A percentile compares a stretch with the other conserved stretches of the same genome.
These are phyloP conservation scores for Phytopythium ostracodes DNA, from an alignment of 352 stramenopile genomes.

Conservation along the genomic window DNA sequence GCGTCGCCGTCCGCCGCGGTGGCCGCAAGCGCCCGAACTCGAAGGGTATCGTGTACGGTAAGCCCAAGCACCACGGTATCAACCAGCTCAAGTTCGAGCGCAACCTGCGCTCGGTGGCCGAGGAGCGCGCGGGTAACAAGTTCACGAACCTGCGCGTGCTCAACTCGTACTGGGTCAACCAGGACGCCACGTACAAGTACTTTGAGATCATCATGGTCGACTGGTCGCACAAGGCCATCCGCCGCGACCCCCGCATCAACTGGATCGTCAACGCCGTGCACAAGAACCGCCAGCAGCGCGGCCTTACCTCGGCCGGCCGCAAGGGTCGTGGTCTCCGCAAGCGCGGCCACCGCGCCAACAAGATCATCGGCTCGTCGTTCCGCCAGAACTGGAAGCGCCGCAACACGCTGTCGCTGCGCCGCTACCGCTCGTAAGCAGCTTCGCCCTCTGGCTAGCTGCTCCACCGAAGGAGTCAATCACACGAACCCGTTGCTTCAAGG, in stretches of 20 bases:
- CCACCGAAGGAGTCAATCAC: slow-evolving; percentile 4
- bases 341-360: slow-evolving; percentile 98
- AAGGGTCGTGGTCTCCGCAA: slow-evolving; percentile 97
- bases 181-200: slow-evolving; percentile 99
- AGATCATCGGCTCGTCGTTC: slow-evolving; percentile 97
- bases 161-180: slow-evolving; percentile 99
- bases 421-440: slow-evolving; percentile 93
- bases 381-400: slow-evolving; percentile 97
- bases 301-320: slow-evolving; percentile 97
- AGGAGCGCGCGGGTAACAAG: slow-evolving; percentile 98
- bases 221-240: slow-evolving; percentile 96
- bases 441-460: background rate
- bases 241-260: slow-evolving; percentile 99
- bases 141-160: slow-evolving; percentile 98
- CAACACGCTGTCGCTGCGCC: slow-evolving; percentile 98
- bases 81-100: slow-evolving; percentile 99
- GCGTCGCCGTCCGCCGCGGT: slow-evolving; percentile 96
- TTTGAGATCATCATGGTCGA: slow-evolving; percentile 99
- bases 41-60: slow-evolving; percentile 99
- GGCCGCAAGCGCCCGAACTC: slow-evolving; percentile 99
- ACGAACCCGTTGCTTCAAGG: slow-evolving; percentile 11
- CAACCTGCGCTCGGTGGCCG: slow-evolving; percentile 97
- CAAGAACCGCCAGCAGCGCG: slow-evolving; percentile 99
- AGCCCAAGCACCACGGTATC: slow-evolving; percentile 99
- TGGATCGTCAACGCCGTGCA: slow-evolving; percentile 99